Base-by-base conservation (phyloP, 2,329 filamentous ascomycete species). In the Fusarium devonianum region DNA sequence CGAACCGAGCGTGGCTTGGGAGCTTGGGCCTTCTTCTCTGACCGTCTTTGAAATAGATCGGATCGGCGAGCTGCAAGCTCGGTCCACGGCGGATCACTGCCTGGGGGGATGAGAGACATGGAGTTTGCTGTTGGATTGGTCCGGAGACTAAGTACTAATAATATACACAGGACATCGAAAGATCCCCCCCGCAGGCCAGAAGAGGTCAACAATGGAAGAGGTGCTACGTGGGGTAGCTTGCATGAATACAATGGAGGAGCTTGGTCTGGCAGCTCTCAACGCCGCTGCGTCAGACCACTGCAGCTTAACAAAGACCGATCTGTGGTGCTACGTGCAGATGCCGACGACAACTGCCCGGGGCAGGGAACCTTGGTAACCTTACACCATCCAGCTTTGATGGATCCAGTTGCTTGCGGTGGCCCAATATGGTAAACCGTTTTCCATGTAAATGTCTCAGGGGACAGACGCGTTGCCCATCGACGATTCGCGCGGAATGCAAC, bases 1-100 rank as follows among this genome's bases (percentile, higher is more conserved):
- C 41, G 18, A 26, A 30, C 41, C 41, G 33, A 26, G 34, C 29
- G 52, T 60, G 51, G 51, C 56, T 53, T 46, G 51, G 29, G 38
- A 58, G 56, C 56, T 58, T 58, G 45, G 56, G 37, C 51, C 48
- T n/a, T n/a, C n/a, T n/a, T 41, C 40, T 43, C 22, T 9, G 7
- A 9, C 22, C 28, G n/a, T 13, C 11, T 30, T 7, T 17, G 29
- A 18, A 17, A 13, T 3, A 8, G 29, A 17, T 11, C 4, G 17
- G 13, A 34, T 8, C 17, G 9, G 12, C 17, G 32, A 21, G 17
- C 32, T n/a, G n/a, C n/a, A n/a, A n/a, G n/a, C n/a, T n/a, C n/a
- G n/a, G n/a, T n/a, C n/a, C n/a, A n/a, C n/a, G n/a, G n/a, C n/a
- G n/a, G n/a, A 25, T 25, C 40, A 44, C 36, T 22, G 36, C 29